These are phyloP conservation scores for Pisolithus microcarpus DNA, from an alignment of 768 basidiomycete genomes.

Conservation along the genomic window DNA sequence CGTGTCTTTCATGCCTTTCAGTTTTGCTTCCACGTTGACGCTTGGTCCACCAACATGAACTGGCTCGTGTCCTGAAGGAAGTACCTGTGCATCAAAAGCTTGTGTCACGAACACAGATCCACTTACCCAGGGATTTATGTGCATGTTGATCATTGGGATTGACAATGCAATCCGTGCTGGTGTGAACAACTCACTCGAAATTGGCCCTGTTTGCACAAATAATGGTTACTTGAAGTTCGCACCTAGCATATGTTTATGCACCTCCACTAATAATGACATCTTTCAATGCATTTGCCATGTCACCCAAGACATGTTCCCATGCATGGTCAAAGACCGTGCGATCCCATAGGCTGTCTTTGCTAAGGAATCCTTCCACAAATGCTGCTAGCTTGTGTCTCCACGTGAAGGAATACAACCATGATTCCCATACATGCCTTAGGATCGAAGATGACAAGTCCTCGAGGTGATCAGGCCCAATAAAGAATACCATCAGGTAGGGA, in stretches of 20 bases:
- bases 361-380: conserved; percentile 66
- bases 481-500: conserved; percentile 74
- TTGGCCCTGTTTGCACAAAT: conserved; percentile 32
- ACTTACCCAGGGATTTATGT: conserved; percentile 53
- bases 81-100: conserved; percentile 77
- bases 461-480: conserved; percentile 61
- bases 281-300: conserved; percentile 54
- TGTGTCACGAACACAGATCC: conserved; percentile 80
- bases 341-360: conserved; percentile 79
- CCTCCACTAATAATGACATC: conserved; percentile 70
- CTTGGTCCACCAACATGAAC: conserved; percentile 71
- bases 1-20: conserved; percentile 62
- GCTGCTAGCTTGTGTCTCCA: conserved; percentile 73
- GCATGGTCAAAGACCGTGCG: conserved; percentile 66
- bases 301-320: conserved; percentile 50
- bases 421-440: conserved; percentile 45
- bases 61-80: conserved; percentile 35
- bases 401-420: conserved; percentile 54
- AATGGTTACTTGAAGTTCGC: background rate
- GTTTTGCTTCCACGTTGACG: conserved; percentile 78
- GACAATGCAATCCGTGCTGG: conserved; percentile 70
- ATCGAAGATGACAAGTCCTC: conserved; percentile 47
- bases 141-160: conserved; percentile 63
- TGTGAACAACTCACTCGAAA: conserved; percentile 45
- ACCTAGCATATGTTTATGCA: conserved; percentile 24